phyloP scores from a whole-genome alignment of 2,329 filamentous ascomycete genomes.

The Nothophoma quercina region DNA sequence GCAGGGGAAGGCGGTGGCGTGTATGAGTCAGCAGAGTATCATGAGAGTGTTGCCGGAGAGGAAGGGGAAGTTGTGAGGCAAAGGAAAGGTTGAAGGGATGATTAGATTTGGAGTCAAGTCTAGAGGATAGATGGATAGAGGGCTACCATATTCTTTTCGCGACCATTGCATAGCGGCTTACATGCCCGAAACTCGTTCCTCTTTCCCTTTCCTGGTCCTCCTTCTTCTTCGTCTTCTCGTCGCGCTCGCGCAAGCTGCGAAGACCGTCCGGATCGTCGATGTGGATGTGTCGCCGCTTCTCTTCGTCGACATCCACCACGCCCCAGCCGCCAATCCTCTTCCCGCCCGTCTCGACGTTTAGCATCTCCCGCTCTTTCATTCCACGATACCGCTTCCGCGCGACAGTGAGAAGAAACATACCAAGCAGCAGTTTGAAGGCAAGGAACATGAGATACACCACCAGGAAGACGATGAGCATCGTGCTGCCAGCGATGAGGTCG shows the following conservation, averaged over 20 bases:
- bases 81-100: too few relatives aligned
- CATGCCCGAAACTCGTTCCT: slow-evolving; percentile 69
- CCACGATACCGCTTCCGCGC: slow-evolving; percentile 78
- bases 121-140: too few relatives aligned
- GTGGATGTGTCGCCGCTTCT: slow-evolving; percentile 85
- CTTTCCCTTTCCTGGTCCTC: slow-evolving; percentile 61
- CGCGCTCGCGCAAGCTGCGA: slow-evolving; percentile 65
- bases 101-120: too few relatives aligned
- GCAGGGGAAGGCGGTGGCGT: slow-evolving; percentile 55
- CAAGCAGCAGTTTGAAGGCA: slow-evolving; percentile 80
- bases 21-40: slow-evolving; percentile 59
- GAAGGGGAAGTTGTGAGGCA: slow-evolving; percentile 23
- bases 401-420: slow-evolving; percentile 84
- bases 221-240: slow-evolving; percentile 69
- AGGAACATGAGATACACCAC: slow-evolving; percentile 85
- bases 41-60: slow-evolving; percentile 27
- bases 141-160: slow-evolving; percentile 96
- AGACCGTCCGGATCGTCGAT: slow-evolving; percentile 80
- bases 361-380: slow-evolving; percentile 75
- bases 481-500: slow-evolving; percentile 75
- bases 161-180: slow-evolving; percentile 89
- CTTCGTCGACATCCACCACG: slow-evolving; percentile 86
- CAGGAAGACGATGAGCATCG: slow-evolving; percentile 87
- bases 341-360: slow-evolving; percentile 69
- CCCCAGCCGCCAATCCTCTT: slow-evolving; percentile 83